phyloP scores from a whole-genome alignment of 2,329 filamentous ascomycete genomes.

The Aspergillus flavus region DNA sequence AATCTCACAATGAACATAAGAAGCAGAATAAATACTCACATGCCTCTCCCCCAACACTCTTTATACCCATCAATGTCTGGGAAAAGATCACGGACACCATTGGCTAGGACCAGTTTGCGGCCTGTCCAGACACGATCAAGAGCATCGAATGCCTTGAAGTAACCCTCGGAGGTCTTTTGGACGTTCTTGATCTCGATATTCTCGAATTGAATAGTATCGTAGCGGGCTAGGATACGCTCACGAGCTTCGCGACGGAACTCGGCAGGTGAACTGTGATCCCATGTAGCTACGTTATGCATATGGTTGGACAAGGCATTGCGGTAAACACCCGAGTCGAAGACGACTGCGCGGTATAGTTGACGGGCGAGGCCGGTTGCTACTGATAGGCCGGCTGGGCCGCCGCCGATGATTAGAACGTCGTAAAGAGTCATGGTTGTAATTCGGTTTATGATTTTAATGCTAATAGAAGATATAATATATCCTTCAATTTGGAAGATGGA shows the following conservation, averaged over 20 bases:
- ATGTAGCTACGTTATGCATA: constrained; percentile 50
- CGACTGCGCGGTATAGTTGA: constrained; percentile 40
- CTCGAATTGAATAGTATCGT: constrained; percentile 1
- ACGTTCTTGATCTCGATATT: background rate
- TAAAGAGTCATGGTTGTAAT: background rate
- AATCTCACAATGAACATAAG: background rate
- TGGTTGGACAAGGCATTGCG: constrained; percentile 47
- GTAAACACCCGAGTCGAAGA: constrained; percentile 50
- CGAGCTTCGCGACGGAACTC: constrained; percentile 24
- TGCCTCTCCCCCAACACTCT: constrained; percentile 57
- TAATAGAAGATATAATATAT: background rate
- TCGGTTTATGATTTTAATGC: no score
- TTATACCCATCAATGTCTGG: constrained; percentile 57
- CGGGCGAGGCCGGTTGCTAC: constrained; percentile 43
- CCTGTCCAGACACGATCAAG: constrained; percentile 50
- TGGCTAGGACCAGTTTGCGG: constrained; percentile 59
- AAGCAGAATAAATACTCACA: constrained; percentile 36
- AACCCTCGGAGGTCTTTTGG: constrained; percentile 12
- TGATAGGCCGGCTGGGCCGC: constrained; percentile 48
- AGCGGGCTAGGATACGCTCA: background rate
- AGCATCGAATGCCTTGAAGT: constrained; percentile 47
- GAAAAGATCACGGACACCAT: constrained; percentile 55
- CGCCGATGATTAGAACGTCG: constrained; percentile 38
- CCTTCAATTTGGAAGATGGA: fast-evolving
- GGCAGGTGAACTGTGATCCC: constrained; percentile 40